phyloP scores from a whole-genome alignment of 2,329 filamentous ascomycete species.

The Epichloe amarillans region DNA sequence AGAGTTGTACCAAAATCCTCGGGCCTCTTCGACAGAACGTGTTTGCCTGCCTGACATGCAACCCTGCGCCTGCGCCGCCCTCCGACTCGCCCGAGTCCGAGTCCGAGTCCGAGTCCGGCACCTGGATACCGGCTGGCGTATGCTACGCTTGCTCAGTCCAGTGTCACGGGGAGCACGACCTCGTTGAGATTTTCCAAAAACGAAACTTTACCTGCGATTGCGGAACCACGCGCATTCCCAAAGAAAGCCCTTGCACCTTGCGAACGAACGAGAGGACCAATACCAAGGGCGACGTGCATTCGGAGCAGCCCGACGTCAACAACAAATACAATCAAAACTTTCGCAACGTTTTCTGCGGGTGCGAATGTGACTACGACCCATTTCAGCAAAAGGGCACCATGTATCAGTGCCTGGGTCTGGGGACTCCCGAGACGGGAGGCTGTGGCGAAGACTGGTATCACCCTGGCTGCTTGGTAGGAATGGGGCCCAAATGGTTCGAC shows the following conservation, averaged over 20 bases:
- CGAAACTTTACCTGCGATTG: slow-evolving; percentile 95
- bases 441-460: slow-evolving; percentile 99
- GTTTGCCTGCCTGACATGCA: slow-evolving; percentile 90
- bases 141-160: slow-evolving; percentile 96
- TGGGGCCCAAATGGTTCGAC: slow-evolving; percentile 61
- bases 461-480: slow-evolving; percentile 76
- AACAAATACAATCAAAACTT: slow-evolving; percentile 98
- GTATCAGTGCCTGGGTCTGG: slow-evolving; percentile 90
- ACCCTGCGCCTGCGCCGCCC: slow-evolving; percentile 58
- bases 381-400: slow-evolving; percentile 89
- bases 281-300: slow-evolving; percentile 62
- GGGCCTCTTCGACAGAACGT: slow-evolving; percentile 77
- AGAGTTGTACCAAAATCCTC: slow-evolving; percentile 81
- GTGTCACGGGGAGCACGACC: slow-evolving; percentile 86
- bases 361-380: slow-evolving; percentile 75
- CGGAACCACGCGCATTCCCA: slow-evolving; percentile 67
- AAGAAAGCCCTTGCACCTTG: slow-evolving; percentile 59
- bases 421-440: slow-evolving; percentile 65
- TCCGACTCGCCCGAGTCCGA: slow-evolving; percentile 23
- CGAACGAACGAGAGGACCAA: slow-evolving; percentile 62
- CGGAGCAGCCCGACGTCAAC: slow-evolving; percentile 53
- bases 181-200: slow-evolving; percentile 94
- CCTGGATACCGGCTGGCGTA: slow-evolving; percentile 53
- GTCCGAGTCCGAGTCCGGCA: slow-evolving; percentile 46
- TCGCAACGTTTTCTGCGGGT: slow-evolving; percentile 81